Percentiles rank a stretch among this genome's conserved stretches.
These are phyloP conservation scores for Globisporangium yorkense DNA, from an alignment of 352 stramenopile species.

Conservation along the genomic window DNA sequence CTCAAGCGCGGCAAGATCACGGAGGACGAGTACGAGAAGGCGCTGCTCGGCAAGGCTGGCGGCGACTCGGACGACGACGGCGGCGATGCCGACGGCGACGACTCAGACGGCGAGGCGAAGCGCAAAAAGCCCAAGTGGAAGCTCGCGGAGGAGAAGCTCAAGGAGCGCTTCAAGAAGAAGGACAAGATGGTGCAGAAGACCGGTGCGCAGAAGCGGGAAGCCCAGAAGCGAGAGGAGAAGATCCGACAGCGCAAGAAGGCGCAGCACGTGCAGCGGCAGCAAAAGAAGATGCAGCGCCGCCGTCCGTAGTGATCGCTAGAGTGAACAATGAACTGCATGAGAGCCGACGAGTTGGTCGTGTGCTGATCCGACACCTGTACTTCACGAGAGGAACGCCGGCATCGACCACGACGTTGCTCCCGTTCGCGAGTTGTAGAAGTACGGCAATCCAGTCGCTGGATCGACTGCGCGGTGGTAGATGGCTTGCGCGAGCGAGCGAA, in stretches of 20 bases:
- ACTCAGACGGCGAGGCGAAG: slow-evolving; percentile 14
- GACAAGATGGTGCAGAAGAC: slow-evolving; percentile 71
- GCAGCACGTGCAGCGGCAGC: slow-evolving; percentile 56
- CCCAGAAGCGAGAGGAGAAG: slow-evolving; percentile 70
- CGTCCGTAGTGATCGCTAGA: slow-evolving; percentile 5
- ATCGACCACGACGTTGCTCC: slow-evolving; percentile 46
- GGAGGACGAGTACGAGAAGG: slow-evolving; percentile 90
- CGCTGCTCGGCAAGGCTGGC: slow-evolving; percentile 47
- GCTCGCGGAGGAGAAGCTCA: slow-evolving; percentile 53
- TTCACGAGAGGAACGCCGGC: slow-evolving; percentile 30
- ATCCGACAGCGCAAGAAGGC: slow-evolving; percentile 81
- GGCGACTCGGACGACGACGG: slow-evolving; percentile 18
- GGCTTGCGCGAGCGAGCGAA: slow-evolving; percentile 25
- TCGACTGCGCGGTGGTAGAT: slow-evolving; percentile 46
- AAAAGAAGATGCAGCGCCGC: slow-evolving; percentile 45
- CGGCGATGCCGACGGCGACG: slow-evolving; percentile 21
- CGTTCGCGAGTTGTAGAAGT: slow-evolving; percentile 56
- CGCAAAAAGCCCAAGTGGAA: slow-evolving; percentile 62
- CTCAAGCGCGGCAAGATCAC: slow-evolving; percentile 97
- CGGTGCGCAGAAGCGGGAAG: slow-evolving; percentile 61
- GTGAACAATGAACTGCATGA: slow-evolving; percentile 16
- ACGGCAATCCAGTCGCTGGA: slow-evolving; percentile 31
- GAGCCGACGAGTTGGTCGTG: too few species aligned
- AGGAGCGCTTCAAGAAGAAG: slow-evolving; percentile 84
- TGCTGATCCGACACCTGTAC: not conserved